Evolutionary conservation across 1,284 basidiomycete genomes (phyloP).

Genomic region (Gomphus bonarii): DNA sequence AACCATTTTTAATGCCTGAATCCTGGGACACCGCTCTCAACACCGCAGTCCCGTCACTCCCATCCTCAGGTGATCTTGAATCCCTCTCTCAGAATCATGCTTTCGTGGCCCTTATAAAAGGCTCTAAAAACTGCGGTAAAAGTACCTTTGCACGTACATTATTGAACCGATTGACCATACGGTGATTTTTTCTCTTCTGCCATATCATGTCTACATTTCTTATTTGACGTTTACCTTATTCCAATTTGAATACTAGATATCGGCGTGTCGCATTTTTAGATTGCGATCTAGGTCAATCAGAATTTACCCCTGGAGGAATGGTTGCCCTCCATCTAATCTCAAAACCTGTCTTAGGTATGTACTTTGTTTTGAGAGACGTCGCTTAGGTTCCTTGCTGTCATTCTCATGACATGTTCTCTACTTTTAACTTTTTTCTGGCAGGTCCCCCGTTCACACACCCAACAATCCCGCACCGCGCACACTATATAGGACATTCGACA

Average conservation of each 20-base stretch:
- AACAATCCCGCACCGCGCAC: slow-evolving; percentile 58
- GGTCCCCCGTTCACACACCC: slow-evolving; percentile 84
- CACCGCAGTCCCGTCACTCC: slow-evolving; percentile 6
- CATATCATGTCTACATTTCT: background rate
- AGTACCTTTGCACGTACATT: slow-evolving; percentile 75
- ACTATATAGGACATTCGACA: slow-evolving; percentile 76
- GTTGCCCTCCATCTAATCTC: slow-evolving; percentile 74
- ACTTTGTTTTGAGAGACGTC: background rate
- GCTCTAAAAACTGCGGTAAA: slow-evolving; percentile 83
- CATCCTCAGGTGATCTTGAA: background rate
- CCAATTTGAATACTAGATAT: slow-evolving; percentile 33
- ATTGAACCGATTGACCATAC: slow-evolving; percentile 58
- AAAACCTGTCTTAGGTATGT: slow-evolving; percentile 56
- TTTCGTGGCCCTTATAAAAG: slow-evolving; percentile 54
- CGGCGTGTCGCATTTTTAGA: slow-evolving; percentile 81
- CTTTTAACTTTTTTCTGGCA: slow-evolving; percentile 20
- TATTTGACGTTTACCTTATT: background rate
- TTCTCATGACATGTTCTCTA: background rate
- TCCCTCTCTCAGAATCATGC: slow-evolving; percentile 11
- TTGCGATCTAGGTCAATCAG: slow-evolving; percentile 88
- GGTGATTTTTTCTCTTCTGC: slow-evolving; percentile 26
- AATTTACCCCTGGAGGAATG: slow-evolving; percentile 84
- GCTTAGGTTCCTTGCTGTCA: background rate
- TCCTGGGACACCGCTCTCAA: slow-evolving; percentile 49
- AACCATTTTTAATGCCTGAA: slow-evolving; percentile 38